Base-by-base conservation (phyloP, 495 filamentous ascomycete species). In the Margaritispora aquatica region DNA sequence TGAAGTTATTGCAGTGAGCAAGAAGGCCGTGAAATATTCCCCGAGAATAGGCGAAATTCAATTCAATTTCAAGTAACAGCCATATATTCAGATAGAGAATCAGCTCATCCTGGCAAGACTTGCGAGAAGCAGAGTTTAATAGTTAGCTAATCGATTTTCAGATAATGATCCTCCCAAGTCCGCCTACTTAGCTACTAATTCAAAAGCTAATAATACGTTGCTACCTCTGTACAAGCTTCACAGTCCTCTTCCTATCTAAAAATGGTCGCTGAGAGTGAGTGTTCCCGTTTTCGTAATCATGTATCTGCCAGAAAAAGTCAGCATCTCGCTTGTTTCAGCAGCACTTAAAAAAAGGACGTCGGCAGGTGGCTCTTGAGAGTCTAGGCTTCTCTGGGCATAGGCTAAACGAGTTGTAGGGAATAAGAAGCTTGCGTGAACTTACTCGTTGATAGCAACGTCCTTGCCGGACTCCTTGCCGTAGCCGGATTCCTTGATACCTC, bases 401-500 rank as follows among this genome's bases (percentile, higher is more conserved):
- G 8, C 15, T 2, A 7, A 8, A 3, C 3, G 17, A 17, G 7
- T 3, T 2, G 38, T 3, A n/a, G 19, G 15, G 15, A 3, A 7
- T 15, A 44, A 44, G 15, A 44, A 7, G 19, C 11, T 15, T 3
- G 38, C 17, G 7, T 44, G 38, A 9, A 44, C 38, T 44, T 44
- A 44, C 38, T 88, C 86, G 29, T 80, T 73, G 22, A 89, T 80
- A 2, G 86, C 86, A 24, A 87, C 83, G 55, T 88, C 86, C 67
- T 85, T 87, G 19, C 87, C 86, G 15, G 81, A 84, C 68, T 89
- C 87, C 72, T 90, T 90, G 10, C 87, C 87, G 64, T 88, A 88
- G 0, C 87, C 87, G 7, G 80, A 84, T 66, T 89, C 85, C 73
- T 90, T 90, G 60, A 88, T 86, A 0, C 81, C 87, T 19, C 87